Evolutionary conservation across 805 yeast genomes (phyloP).

Genomic region (Saturnispora kantuleensis): DNA sequence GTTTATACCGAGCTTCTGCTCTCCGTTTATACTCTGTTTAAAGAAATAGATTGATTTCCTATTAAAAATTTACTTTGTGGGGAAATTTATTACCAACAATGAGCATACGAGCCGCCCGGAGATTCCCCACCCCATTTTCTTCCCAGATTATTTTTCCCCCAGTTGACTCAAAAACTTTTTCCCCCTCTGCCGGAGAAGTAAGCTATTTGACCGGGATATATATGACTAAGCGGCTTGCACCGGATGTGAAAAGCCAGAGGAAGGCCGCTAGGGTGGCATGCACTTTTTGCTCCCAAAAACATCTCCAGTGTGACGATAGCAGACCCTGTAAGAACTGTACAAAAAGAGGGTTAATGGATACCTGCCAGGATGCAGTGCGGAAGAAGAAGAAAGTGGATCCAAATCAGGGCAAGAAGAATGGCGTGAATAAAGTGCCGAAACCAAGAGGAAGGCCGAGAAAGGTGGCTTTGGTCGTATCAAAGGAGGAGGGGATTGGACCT

Average conservation of each 20-base stretch:
- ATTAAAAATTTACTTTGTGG: too few species aligned
- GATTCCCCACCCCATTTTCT: neutral
- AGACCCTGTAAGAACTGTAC: slow-evolving; percentile 67
- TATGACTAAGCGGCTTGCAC: slow-evolving; percentile 57
- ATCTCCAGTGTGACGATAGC: slow-evolving; percentile 58
- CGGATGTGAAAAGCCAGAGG: slow-evolving; percentile 42
- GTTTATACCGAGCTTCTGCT: neutral
- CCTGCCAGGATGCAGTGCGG: slow-evolving; percentile 50
- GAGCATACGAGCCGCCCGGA: slow-evolving; percentile 1
- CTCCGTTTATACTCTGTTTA: neutral
- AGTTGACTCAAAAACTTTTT: neutral
- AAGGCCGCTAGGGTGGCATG: slow-evolving; percentile 65
- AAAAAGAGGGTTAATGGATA: slow-evolving; percentile 43
- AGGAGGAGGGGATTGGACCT: too few species aligned
- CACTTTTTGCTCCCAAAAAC: slow-evolving; percentile 61
- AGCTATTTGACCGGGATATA: neutral
- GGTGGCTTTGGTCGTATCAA: neutral
- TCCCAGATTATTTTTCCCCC: neutral
- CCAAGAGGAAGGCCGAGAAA: slow-evolving; percentile 7
- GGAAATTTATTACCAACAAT: too few species aligned
- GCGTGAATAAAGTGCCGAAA: neutral
- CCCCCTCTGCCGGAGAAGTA: neutral
- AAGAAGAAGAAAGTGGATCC: slow-evolving; percentile 25
- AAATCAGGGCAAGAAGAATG: neutral
- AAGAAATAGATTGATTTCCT: too few species aligned